phyloP scores from a whole-genome alignment of 257 asterid species.

The Cordia subcordata region DNA sequence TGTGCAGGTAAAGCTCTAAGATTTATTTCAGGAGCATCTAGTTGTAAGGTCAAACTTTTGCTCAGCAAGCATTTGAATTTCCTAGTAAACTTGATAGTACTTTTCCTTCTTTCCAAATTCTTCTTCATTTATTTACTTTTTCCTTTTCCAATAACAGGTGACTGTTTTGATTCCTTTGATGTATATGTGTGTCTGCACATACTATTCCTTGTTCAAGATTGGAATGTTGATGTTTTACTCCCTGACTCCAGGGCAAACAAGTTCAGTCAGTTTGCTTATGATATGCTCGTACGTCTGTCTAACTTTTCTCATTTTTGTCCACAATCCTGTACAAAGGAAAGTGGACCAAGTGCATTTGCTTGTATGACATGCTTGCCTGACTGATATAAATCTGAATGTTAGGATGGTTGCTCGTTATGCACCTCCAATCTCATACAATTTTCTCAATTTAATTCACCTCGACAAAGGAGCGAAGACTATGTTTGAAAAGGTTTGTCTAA shows the following conservation, averaged over 20 bases:
- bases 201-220: constrained; percentile 69
- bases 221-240: constrained; percentile 85
- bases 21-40: background rate
- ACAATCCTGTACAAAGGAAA: background rate
- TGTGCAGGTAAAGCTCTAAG: constrained; percentile 55
- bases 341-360: constrained; percentile 3
- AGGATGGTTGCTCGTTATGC: constrained; percentile 92
- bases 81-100: background rate
- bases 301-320: constrained; percentile 1
- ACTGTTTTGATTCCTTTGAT: constrained; percentile 67
- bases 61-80: too few relatives aligned
- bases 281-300: constrained; percentile 74
- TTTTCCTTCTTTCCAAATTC: constrained; percentile 2
- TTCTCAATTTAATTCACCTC: constrained; percentile 71
- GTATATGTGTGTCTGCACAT: constrained; percentile 91
- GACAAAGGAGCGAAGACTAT: constrained; percentile 47
- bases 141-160: constrained; percentile 31
- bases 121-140: constrained; percentile 6
- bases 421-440: constrained; percentile 76
- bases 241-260: constrained; percentile 76
- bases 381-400: constrained; percentile 4
- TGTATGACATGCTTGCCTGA: background rate
- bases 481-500: constrained; percentile 52
- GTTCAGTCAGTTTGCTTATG: constrained; percentile 89
- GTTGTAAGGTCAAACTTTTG: too few relatives aligned